Conservation (phyloP, 768 basidiomycete genomes). For the Lactarius psammicola region DNA sequence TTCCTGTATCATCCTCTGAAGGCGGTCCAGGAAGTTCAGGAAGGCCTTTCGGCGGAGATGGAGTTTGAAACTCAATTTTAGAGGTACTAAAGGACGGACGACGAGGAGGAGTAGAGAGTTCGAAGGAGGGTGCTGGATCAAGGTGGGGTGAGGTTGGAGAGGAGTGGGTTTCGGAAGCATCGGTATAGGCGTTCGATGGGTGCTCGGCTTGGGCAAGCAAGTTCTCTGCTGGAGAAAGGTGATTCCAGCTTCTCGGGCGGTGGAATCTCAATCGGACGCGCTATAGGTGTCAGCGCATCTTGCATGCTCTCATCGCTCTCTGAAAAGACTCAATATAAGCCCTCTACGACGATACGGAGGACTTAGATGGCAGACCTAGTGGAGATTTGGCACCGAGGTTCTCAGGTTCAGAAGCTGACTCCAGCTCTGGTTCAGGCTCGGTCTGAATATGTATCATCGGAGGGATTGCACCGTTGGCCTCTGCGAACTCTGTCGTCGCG, state of each 20-base stretch:
- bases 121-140: conserved; percentile 26
- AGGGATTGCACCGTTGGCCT: conserved; percentile 32
- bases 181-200: background rate
- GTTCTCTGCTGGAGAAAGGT: conserved; percentile 31
- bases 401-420: conserved; percentile 6
- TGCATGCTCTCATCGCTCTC: conserved; percentile 41
- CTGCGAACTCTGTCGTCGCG: conserved; percentile 34
- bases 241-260: conserved; percentile 31
- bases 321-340: conserved; percentile 27
- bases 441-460: conserved; percentile 28
- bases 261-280: conserved; percentile 23
- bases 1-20: conserved; percentile 46
- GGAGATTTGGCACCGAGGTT: background rate
- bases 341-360: conserved; percentile 26
- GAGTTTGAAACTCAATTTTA: conserved; percentile 54
- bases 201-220: background rate
- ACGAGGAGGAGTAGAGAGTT: conserved; percentile 50
- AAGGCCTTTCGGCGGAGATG: conserved; percentile 59
- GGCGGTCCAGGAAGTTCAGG: conserved; percentile 68
- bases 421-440: conserved; percentile 9
- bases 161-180: background rate
- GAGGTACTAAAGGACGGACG: conserved; percentile 42
- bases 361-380: conserved; percentile 28
- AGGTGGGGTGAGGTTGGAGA: conserved; percentile 29
- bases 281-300: conserved; percentile 23